Evolutionary conservation across 805 yeast species (phyloP).

Genomic region (Gaillardinia entomophila): DNA sequence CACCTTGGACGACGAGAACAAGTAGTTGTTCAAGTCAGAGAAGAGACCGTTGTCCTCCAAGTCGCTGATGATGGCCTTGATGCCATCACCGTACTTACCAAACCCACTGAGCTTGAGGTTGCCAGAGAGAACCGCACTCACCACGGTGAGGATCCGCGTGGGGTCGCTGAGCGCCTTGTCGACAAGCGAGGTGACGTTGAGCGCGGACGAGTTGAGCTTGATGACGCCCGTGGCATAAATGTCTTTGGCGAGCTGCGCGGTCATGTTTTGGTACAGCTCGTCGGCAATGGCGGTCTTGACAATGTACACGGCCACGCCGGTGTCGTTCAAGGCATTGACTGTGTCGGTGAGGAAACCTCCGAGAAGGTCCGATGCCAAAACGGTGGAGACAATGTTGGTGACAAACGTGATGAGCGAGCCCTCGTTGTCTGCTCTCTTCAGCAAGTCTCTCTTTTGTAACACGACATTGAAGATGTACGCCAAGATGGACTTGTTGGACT

Average conservation of each 20-base stretch:
- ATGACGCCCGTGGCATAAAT: conserved; percentile 21
- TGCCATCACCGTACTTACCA: conserved; percentile 25
- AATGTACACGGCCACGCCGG: conserved; percentile 33
- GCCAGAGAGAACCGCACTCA: conserved; percentile 19
- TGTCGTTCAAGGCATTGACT: conserved; percentile 33
- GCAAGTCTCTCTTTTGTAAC: conserved; percentile 14
- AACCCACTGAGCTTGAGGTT: conserved; percentile 6
- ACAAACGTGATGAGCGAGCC: conserved; percentile 22
- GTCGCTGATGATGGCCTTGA: conserved; percentile 22
- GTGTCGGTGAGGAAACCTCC: conserved; percentile 18
- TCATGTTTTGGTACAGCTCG: conserved; percentile 30
- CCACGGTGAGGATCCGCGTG: conserved; percentile 10
- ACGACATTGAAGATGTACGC: conserved; percentile 14
- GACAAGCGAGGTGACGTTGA: conserved; percentile 24
- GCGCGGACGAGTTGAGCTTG: conserved; percentile 10
- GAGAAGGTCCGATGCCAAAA: conserved; percentile 23
- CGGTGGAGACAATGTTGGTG: conserved; percentile 20
- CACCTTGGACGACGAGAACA: conserved; percentile 23
- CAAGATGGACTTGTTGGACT: conserved; percentile 23
- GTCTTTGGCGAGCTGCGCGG: conserved; percentile 26
- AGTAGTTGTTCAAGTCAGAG: conserved; percentile 28
- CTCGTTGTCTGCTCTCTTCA: conserved; percentile 9
- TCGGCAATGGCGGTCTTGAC: conserved; percentile 30
- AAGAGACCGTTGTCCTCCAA: conserved; percentile 33
- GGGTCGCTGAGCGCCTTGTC: conserved; percentile 20